These are phyloP conservation scores for Scleromitrula shiraiana DNA, from an alignment of 2,329 filamentous ascomycete species.

Conservation along the genomic window DNA sequence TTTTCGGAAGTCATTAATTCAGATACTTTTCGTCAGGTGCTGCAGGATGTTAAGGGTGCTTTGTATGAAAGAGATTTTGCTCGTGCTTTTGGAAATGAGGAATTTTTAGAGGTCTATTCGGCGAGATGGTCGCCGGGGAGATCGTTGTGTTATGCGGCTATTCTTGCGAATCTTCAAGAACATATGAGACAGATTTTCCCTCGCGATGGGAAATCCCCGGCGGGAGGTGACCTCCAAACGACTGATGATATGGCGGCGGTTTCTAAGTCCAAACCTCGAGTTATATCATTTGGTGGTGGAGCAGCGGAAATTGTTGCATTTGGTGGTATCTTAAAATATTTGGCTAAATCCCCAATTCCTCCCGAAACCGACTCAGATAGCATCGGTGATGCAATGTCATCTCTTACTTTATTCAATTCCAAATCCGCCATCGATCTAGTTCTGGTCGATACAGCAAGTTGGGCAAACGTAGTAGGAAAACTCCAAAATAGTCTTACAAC, in stretches of 20 bases:
- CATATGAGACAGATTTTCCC: slow-evolving; percentile 6
- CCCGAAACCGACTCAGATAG: background rate
- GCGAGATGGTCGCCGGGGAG: slow-evolving; percentile 85
- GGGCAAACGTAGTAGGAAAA: slow-evolving; percentile 53
- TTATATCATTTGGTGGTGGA: slow-evolving; percentile 35
- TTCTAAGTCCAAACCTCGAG: slow-evolving; percentile 7
- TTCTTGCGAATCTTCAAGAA: slow-evolving; percentile 27
- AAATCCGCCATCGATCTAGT: slow-evolving; percentile 36
- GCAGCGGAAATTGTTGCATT: slow-evolving; percentile 59
- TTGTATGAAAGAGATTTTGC: slow-evolving; percentile 81
- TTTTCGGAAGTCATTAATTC: slow-evolving; percentile 46
- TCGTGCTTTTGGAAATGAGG: slow-evolving; percentile 63
- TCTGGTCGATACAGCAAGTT: slow-evolving; percentile 77
- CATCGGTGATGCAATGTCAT: slow-evolving; percentile 6
- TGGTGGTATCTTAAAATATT: slow-evolving; percentile 41
- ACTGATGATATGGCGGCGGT: background rate
- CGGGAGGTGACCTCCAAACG: background rate
- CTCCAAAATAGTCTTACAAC: slow-evolving; percentile 50
- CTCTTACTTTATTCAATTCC: slow-evolving; percentile 10
- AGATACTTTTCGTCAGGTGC: slow-evolving; percentile 41
- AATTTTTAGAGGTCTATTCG: slow-evolving; percentile 74
- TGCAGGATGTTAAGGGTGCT: slow-evolving; percentile 80
- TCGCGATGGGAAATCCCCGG: background rate
- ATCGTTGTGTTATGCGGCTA: slow-evolving; percentile 67
- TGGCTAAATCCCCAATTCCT: slow-evolving; percentile 17